Evolutionary conservation across 768 basidiomycete genomes (phyloP).

Genomic region (Termitomyces sp.): DNA sequence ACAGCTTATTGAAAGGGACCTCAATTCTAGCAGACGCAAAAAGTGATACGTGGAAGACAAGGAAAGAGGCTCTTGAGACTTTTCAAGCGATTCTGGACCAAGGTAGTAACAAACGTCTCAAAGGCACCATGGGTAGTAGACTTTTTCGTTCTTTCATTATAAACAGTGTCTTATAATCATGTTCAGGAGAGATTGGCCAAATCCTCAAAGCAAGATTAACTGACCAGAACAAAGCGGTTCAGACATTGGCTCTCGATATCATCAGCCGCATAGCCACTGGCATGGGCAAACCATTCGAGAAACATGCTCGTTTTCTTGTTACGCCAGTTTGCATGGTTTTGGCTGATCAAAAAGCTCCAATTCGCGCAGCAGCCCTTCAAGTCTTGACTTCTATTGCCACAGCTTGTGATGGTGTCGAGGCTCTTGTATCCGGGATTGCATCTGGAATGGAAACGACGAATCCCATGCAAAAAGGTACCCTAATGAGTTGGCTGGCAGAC

Average conservation of each 20-base stretch:
- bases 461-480: conserved; percentile 78
- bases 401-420: conserved; percentile 81
- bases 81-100: conserved; percentile 84
- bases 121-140: conserved; percentile 84
- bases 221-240: conserved; percentile 94
- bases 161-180: not conserved
- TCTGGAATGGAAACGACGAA: conserved; percentile 83
- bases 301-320: conserved; percentile 74
- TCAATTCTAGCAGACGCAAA: conserved; percentile 80
- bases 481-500: conserved; percentile 77
- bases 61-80: conserved; percentile 91
- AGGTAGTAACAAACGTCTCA: conserved; percentile 88
- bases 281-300: conserved; percentile 96
- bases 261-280: conserved; percentile 86
- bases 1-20: conserved; percentile 78
- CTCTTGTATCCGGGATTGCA: conserved; percentile 74
- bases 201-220: conserved; percentile 84
- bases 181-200: conserved; percentile 82
- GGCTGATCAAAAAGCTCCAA: conserved; percentile 89
- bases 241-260: conserved; percentile 85
- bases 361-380: conserved; percentile 73
- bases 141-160: conserved; percentile 9
- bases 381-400: conserved; percentile 80
- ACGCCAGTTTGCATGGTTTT: conserved; percentile 79
- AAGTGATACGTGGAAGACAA: conserved; percentile 94